These are phyloP conservation scores for Truncatella angustata DNA, from an alignment of 2,329 filamentous ascomycete genomes.

Conservation along the genomic window DNA sequence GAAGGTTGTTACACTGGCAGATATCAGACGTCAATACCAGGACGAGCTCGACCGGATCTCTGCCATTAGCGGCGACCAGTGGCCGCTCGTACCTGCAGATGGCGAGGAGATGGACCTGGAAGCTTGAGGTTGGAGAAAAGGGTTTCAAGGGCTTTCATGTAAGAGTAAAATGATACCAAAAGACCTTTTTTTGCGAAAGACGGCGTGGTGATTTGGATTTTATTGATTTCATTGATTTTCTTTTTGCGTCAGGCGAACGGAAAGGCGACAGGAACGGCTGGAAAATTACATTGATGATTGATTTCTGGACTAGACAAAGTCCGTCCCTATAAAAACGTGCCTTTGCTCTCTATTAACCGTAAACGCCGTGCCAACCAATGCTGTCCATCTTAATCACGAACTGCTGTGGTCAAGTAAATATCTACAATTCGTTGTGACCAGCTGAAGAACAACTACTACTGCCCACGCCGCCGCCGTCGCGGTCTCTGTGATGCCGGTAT, in stretches of 20 bases:
- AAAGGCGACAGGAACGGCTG: not conserved
- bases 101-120: constrained; percentile 50
- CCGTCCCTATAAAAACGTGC: not conserved
- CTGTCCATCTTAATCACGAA: constrained; percentile 1
- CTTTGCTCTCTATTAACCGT: not conserved
- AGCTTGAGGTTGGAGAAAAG: not conserved
- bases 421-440: not conserved
- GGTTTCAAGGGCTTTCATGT: not conserved
- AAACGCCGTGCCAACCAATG: constrained; percentile 8
- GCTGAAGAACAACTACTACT: not conserved
- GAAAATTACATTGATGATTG: constrained; percentile 5
- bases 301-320: not conserved
- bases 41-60: constrained; percentile 84
- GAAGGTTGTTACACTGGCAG: constrained; percentile 79
- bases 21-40: constrained; percentile 86
- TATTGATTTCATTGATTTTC: not conserved
- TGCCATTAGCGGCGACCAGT: constrained; percentile 85
- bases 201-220: constrained; percentile 2
- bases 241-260: not conserved
- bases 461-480: no score
- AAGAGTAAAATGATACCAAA: not conserved
- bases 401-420: not conserved
- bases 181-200: not conserved
- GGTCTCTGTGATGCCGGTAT: no score
- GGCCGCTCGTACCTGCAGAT: constrained; percentile 64